These are phyloP conservation scores for Pleurotus tuoliensis DNA, from an alignment of 768 basidiomycete species.

Conservation along the genomic window DNA sequence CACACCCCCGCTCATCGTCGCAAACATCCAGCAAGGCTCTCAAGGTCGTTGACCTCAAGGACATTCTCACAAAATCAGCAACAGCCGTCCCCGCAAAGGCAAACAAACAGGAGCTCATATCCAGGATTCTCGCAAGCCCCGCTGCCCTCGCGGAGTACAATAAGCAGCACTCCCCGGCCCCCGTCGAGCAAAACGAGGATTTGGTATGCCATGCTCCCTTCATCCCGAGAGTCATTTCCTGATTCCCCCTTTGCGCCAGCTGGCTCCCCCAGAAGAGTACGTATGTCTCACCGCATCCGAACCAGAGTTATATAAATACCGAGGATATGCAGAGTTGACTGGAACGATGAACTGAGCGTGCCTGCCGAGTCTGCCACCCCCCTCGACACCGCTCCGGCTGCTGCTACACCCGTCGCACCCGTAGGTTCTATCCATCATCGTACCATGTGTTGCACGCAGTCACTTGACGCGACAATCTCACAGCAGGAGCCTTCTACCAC, in stretches of 20 bases:
- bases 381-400: constrained; percentile 5
- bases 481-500: neutral
- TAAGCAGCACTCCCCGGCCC: constrained; percentile 7
- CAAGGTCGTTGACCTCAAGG: constrained; percentile 68
- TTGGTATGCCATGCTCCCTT: constrained; percentile 16
- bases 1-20: constrained; percentile 15
- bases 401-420: constrained; percentile 3
- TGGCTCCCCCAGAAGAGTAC: constrained; percentile 34
- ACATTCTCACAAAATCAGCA: constrained; percentile 51
- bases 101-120: constrained; percentile 65
- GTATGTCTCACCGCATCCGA: constrained; percentile 7
- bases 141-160: constrained; percentile 50
- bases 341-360: constrained; percentile 30
- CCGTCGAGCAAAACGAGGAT: constrained; percentile 16
- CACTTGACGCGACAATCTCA: neutral
- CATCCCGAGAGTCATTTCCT: neutral
- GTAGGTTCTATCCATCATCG: neutral
- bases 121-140: constrained; percentile 51
- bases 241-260: constrained; percentile 6
- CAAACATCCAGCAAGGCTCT: constrained; percentile 45
- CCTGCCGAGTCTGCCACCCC: constrained; percentile 14
- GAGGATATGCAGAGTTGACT: constrained; percentile 32
- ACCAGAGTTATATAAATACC: constrained; percentile 1
- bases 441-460: neutral
- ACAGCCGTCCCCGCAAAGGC: constrained; percentile 49